A percentile compares a stretch with the other conserved stretches of the same genome.
Evolutionary conservation across 129 eudicot genomes (phyloP).

Genomic region (Flaveria robusta): DNA sequence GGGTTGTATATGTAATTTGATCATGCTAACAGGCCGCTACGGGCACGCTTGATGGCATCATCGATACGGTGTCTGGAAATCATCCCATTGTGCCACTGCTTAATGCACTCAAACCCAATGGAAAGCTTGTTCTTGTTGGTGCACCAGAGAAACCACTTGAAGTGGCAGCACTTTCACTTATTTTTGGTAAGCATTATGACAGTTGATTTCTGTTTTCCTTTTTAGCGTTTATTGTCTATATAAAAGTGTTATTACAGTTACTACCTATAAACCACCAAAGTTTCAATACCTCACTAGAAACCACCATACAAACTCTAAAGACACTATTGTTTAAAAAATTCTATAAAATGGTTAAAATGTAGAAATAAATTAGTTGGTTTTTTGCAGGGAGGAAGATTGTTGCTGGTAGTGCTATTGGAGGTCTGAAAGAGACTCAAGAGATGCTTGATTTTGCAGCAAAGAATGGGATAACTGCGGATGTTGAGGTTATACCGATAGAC

Average conservation of each 20-base stretch:
- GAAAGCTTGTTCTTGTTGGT: constrained; percentile 57
- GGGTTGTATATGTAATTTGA: background rate
- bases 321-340: too few species aligned
- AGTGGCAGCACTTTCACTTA: constrained; percentile 43
- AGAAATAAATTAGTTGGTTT: background rate
- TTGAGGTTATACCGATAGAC: constrained; percentile 50
- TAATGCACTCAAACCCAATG: constrained; percentile 40
- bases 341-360: background rate
- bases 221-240: background rate
- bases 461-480: constrained; percentile 46
- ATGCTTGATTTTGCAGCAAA: constrained; percentile 63
- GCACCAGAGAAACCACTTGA: constrained; percentile 48
- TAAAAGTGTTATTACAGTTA: too few species aligned
- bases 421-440: constrained; percentile 61
- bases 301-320: too few species aligned
- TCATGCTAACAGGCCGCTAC: constrained; percentile 38
- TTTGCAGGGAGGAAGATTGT: constrained; percentile 43
- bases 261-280: too few species aligned
- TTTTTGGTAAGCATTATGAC: constrained; percentile 29
- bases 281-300: too few species aligned
- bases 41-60: constrained; percentile 52
- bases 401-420: constrained; percentile 43
- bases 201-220: background rate
- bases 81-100: constrained; percentile 48
- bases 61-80: constrained; percentile 52